Evolutionary conservation across 768 basidiomycete genomes (phyloP).

Genomic region (Boletus rex-veris): DNA sequence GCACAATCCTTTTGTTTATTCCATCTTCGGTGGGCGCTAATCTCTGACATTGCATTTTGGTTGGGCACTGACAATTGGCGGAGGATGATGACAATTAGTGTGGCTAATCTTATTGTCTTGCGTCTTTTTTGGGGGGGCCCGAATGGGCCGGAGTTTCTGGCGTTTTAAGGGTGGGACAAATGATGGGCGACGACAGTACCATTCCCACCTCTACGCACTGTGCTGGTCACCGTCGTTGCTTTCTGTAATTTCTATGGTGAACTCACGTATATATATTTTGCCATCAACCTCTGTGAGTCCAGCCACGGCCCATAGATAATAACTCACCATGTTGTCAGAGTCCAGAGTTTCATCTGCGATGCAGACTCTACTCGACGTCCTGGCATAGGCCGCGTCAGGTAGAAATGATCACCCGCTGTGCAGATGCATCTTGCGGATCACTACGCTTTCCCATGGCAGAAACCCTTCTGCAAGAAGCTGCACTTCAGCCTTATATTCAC

Average conservation of each 20-base stretch:
- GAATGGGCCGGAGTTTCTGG: neutral
- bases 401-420: neutral
- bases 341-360: neutral
- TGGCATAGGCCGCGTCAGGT: neutral
- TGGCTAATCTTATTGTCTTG: too few species aligned
- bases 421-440: neutral
- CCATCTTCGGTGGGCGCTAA: too few species aligned
- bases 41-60: neutral
- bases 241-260: neutral
- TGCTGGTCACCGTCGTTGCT: neutral
- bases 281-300: neutral
- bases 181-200: neutral
- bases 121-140: too few species aligned
- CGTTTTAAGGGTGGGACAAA: neutral
- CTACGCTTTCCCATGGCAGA: neutral
- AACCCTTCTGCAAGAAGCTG: neutral
- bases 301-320: neutral
- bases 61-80: neutral
- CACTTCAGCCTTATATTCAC: neutral
- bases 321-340: neutral
- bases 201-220: neutral
- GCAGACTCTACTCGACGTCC: neutral
- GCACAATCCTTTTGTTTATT: too few species aligned
- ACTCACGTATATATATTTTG: neutral
- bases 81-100: too few species aligned